phyloP scores from a whole-genome alignment of 352 stramenopile species.

The Globisporangium rhizosaccharum region DNA sequence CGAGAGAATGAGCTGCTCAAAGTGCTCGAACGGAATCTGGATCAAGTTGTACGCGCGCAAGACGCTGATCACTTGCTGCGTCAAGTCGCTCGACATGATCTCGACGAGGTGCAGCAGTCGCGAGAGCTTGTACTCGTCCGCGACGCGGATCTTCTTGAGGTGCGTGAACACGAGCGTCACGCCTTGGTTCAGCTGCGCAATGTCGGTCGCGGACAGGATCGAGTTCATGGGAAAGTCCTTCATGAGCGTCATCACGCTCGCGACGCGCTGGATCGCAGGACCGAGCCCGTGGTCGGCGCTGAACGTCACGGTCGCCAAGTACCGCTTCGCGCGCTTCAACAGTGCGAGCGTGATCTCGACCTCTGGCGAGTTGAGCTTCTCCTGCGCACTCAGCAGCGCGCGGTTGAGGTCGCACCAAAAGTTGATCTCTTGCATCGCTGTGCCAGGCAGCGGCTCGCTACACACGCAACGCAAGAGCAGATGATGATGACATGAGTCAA shows the following conservation, averaged over 20 bases:
- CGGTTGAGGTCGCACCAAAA: slow-evolving; percentile 93
- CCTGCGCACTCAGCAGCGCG: slow-evolving; percentile 79
- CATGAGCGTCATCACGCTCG: slow-evolving; percentile 90
- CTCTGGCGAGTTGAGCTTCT: slow-evolving; percentile 84
- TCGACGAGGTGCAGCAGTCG: slow-evolving; percentile 78
- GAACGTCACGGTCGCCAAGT: slow-evolving; percentile 89
- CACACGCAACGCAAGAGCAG: neutral
- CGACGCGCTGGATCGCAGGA: slow-evolving; percentile 78
- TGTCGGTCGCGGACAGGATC: slow-evolving; percentile 86
- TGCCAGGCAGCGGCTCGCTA: slow-evolving; percentile 80
- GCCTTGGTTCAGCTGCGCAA: slow-evolving; percentile 77
- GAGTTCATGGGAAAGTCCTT: slow-evolving; percentile 92
- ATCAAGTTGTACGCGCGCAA: slow-evolving; percentile 81
- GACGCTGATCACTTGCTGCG: slow-evolving; percentile 75
- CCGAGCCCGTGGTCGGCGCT: slow-evolving; percentile 86
- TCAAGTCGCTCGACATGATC: slow-evolving; percentile 84
- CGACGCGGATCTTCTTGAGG: slow-evolving; percentile 88
- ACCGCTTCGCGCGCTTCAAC: slow-evolving; percentile 90
- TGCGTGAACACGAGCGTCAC: slow-evolving; percentile 83
- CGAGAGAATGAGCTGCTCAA: slow-evolving; percentile 64
- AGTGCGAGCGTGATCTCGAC: slow-evolving; percentile 89
- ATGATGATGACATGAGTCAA: neutral
- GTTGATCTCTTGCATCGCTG: slow-evolving; percentile 92
- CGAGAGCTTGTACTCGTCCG: slow-evolving; percentile 84
- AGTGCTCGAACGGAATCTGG: slow-evolving; percentile 80